Base-by-base conservation (phyloP, 208 protist species). In the Leishmania aethiopica region DNA sequence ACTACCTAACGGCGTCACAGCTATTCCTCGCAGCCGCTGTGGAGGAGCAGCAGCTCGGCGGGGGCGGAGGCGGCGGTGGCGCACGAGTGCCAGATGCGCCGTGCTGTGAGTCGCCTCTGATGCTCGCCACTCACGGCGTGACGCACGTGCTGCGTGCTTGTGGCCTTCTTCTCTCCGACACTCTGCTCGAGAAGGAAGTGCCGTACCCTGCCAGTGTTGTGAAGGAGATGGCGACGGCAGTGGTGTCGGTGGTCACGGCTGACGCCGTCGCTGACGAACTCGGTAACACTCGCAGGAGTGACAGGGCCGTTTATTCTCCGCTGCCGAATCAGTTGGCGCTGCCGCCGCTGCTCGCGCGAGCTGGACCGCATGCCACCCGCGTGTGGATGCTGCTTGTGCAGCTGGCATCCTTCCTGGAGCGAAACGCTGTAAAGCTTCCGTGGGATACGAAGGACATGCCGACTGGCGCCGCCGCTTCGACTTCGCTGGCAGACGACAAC, bases 91-190 rank as follows among this genome's bases (percentile, higher is more conserved):
- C n/a, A 42, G 51, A 57, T 37, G n/a, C 0, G 49, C 13, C 28
- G 1, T 51, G 60, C 19, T 59, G 28, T 17, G 72, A 62, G 45
- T 78, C 74, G 25, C 55, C 74, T 40, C 55, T 78, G 42, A 80
- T 72, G 57, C 78, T 86, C 51, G 83, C 74, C 60, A 25, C 72
- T 10, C 83, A 82, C 66, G 83, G 83, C 49, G 59, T 86, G 22
- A 86, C 83, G 11, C 83, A 86, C 64, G 40, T 76, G 4, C 74
- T 86, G 64, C 77, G 78, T 17, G 83, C 83, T 1, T 86, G 83
- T 53, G 78, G 78, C 4, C 42, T 86, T 0, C 78, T 86, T 5
- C 78, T 86, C 10, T 51, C 77, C 0, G 83, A 86, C 64, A 40
- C 53, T 0, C 28, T 75, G 2, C 22, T 86, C 0, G 74, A 70